Percentiles rank a stretch among this genome's conserved stretches.
Evolutionary conservation across 441 rosid genomes (phyloP).

Genomic region (Adansonia gregorii): DNA sequence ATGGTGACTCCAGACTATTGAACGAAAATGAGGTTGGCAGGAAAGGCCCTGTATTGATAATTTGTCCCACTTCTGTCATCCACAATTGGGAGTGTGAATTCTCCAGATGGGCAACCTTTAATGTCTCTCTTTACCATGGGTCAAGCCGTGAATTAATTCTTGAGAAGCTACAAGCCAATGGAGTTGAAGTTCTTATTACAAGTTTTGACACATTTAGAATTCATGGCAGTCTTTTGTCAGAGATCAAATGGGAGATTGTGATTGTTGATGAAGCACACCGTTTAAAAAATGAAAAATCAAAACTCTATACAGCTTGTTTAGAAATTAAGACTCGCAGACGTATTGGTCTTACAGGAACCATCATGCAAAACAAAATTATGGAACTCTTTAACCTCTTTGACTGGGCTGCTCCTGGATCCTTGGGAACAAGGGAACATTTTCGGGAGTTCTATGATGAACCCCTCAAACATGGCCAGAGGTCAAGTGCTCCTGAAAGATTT

Average conservation of each 20-base stretch:
- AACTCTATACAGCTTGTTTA: slow-evolving; percentile 75
- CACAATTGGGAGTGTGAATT: slow-evolving; percentile 93
- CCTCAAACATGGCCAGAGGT: slow-evolving; percentile 88
- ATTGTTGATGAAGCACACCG: slow-evolving; percentile 94
- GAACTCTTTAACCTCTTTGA: slow-evolving; percentile 89
- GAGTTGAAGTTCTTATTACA: slow-evolving; percentile 75
- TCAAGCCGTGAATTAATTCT: slow-evolving; percentile 71
- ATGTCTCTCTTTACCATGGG: slow-evolving; percentile 76
- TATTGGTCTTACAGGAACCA: slow-evolving; percentile 88
- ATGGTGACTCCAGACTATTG: slow-evolving; percentile 30
- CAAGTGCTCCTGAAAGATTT: slow-evolving; percentile 81
- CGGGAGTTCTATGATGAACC: slow-evolving; percentile 88
- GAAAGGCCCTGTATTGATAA: slow-evolving; percentile 66
- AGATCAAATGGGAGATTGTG: slow-evolving; percentile 82
- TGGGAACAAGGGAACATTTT: slow-evolving; percentile 91
- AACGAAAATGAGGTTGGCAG: slow-evolving; percentile 37
- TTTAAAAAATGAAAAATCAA: slow-evolving; percentile 89
- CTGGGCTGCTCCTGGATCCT: slow-evolving; percentile 84
- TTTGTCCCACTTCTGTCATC: slow-evolving; percentile 89
- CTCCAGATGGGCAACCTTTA: slow-evolving; percentile 81
- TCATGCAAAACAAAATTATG: slow-evolving; percentile 91
- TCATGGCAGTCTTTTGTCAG: slow-evolving; percentile 68
- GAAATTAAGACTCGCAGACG: slow-evolving; percentile 64
- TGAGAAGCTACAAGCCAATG: slow-evolving; percentile 68
- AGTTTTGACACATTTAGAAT: slow-evolving; percentile 90